Evolutionary conservation across 768 basidiomycete genomes (phyloP), one percentile per base, ranked within the genome.

Genomic region (Lyophyllum decastes): DNA sequence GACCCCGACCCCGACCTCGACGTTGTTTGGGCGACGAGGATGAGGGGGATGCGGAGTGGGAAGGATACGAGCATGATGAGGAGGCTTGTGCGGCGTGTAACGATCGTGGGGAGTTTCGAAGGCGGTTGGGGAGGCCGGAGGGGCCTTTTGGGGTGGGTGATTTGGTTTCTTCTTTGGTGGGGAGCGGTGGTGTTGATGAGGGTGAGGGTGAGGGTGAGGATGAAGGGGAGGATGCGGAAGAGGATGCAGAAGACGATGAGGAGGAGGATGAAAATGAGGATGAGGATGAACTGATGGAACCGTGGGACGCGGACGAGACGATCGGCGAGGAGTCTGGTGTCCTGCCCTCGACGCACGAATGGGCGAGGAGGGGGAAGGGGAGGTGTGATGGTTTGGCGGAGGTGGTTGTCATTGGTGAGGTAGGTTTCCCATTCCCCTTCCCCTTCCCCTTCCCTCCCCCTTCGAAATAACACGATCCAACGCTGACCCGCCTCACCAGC

Each of bases 391-490:
- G 57, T 2, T 43, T 59, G 19, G 21, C 41, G 35, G 57, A 59
- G n/a, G 48, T 59, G 3, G 44, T 54, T 30, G 24, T 59, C 27
- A 22, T 59, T 17, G 57, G 57, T 16, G 52, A 59, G 41, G 57
- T 59, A 26, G 24, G 51, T 16, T 14, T 17, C 27, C 44, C 35
- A 14, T 6, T 25, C 22, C 16, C 35, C 35, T 38, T 16, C 16
- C 40, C 17, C 40, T 16, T 41, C 40, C 40, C n/a, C 17, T n/a
- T 7, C 40, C n/a, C n/a, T 19, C 40, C 4, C 35, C 35, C 35
- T 38, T 38, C 35, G 14, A 4, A 4, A 6, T 38, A 6, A 4
- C 35, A 12, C 35, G 6, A 38, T 4, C 35, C 4, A 26, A 30
- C 22, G 21, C 38, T 33, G 9, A 14, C 35, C 24, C 19, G 17